A percentile compares a stretch with the other conserved stretches of the same genome.
These are phyloP conservation scores for Exophiala sp. DNA, from an alignment of 2,329 filamentous ascomycete species.

Conservation along the genomic window DNA sequence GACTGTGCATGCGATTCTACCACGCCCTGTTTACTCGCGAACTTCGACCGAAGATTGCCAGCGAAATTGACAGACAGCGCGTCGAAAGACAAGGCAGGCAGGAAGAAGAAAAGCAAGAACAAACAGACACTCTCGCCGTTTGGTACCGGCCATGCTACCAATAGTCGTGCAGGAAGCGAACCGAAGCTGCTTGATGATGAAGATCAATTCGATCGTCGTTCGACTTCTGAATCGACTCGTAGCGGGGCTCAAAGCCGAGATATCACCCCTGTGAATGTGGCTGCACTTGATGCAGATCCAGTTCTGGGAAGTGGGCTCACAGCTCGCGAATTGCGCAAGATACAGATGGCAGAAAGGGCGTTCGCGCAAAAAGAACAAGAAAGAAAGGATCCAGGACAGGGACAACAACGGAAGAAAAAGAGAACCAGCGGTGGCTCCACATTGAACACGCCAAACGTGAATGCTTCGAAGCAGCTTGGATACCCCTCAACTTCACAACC, in stretches of 20 bases:
- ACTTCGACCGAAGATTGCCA: slow-evolving; percentile 42
- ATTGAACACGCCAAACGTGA: slow-evolving; percentile 49
- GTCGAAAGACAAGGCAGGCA: slow-evolving; percentile 42
- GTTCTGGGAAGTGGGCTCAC: slow-evolving; percentile 52
- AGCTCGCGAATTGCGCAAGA: slow-evolving; percentile 60
- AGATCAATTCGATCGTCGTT: slow-evolving; percentile 54
- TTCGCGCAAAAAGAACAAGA: slow-evolving; percentile 60
- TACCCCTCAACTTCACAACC: slow-evolving; percentile 15
- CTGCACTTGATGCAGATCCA: slow-evolving; percentile 40
- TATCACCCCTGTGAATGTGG: slow-evolving; percentile 56
- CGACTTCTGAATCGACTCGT: slow-evolving; percentile 55
- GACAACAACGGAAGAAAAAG: slow-evolving; percentile 55
- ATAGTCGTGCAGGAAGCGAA: slow-evolving; percentile 61
- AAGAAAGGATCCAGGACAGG: slow-evolving; percentile 41
- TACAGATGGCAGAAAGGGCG: slow-evolving; percentile 60
- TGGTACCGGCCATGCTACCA: slow-evolving; percentile 51
- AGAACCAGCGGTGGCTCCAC: slow-evolving; percentile 54
- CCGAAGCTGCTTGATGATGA: slow-evolving; percentile 53
- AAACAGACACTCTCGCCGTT: slow-evolving; percentile 51
- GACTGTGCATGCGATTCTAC: slow-evolving; percentile 45
- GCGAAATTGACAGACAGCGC: slow-evolving; percentile 33
- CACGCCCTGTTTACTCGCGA: slow-evolving; percentile 40
- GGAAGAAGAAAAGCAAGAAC: slow-evolving; percentile 49
- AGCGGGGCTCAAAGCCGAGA: slow-evolving; percentile 58
- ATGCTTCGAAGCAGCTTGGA: slow-evolving; percentile 26